These are phyloP conservation scores for Colletotrichum agaves DNA, from an alignment of 2,329 filamentous ascomycete species.

Conservation along the genomic window DNA sequence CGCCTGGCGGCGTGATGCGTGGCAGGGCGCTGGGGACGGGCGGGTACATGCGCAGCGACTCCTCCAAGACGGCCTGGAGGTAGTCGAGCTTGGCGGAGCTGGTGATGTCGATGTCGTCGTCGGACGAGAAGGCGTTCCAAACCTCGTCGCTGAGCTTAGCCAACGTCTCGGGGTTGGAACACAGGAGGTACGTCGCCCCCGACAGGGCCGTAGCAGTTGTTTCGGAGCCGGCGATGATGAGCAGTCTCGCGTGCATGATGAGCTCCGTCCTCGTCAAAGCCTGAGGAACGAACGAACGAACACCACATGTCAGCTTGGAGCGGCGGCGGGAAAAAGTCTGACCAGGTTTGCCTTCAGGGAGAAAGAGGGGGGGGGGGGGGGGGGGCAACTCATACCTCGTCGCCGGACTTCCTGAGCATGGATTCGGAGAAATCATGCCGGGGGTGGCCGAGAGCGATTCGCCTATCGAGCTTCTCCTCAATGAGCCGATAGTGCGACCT, in stretches of 20 bases:
- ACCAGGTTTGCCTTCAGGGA: too few species aligned
- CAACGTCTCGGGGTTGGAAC: conserved; percentile 44
- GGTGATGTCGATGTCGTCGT: conserved; percentile 50
- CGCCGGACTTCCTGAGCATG: conserved; percentile 37
- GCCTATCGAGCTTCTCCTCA: conserved; percentile 24
- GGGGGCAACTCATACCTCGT: conserved; percentile 9
- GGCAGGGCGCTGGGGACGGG: conserved; percentile 42
- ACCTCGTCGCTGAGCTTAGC: conserved; percentile 51
- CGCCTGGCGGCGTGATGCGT: conserved; percentile 45
- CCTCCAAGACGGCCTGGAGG: conserved; percentile 54
- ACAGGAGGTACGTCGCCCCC: conserved; percentile 45
- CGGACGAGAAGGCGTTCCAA: conserved; percentile 45
- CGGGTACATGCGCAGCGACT: conserved; percentile 56
- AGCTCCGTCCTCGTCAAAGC: conserved; percentile 34
- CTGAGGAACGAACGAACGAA: not conserved
- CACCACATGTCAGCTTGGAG: too few species aligned
- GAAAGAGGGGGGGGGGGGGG: too few species aligned
- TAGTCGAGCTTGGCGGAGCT: conserved; percentile 48
- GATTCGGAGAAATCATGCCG: conserved; percentile 39
- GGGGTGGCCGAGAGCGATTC: conserved; percentile 33
- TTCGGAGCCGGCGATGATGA: conserved; percentile 50
- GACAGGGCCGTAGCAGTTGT: conserved; percentile 48
- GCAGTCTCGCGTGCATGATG: conserved; percentile 37
- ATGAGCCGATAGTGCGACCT: not conserved
- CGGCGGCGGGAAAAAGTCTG: too few species aligned